A percentile compares a stretch with the other conserved stretches of the same genome.
phyloP scores from a whole-genome alignment of 2,329 filamentous ascomycete species.

The Calonectria multiphialidica region DNA sequence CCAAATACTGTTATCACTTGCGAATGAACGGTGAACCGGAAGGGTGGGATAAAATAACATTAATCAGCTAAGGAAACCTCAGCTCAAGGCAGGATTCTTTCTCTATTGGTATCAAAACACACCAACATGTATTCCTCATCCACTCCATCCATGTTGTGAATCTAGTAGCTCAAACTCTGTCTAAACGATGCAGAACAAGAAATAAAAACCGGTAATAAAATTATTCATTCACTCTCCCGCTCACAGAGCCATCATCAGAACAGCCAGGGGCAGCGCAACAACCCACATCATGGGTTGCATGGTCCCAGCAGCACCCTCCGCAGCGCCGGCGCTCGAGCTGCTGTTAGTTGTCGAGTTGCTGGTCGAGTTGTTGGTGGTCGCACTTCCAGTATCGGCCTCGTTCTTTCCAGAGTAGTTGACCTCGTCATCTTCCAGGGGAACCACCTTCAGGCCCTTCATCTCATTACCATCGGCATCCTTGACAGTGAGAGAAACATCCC shows the following conservation, averaged over 20 bases:
- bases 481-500: conserved; percentile 65
- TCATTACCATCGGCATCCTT: conserved; percentile 54
- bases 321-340: conserved; percentile 33
- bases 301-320: conserved; percentile 45
- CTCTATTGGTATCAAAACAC: conserved; percentile 28
- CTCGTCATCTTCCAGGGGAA: conserved; percentile 57
- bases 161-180: conserved; percentile 23
- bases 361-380: conserved; percentile 35
- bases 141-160: conserved; percentile 19
- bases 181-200: not conserved
- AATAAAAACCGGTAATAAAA: not conserved
- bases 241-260: conserved; percentile 50
- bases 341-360: conserved; percentile 32
- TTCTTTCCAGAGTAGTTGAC: conserved; percentile 62
- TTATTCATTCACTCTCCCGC: not conserved
- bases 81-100: conserved; percentile 17
- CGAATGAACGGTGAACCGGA: not conserved
- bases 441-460: conserved; percentile 61
- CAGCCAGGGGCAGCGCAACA: conserved; percentile 48
- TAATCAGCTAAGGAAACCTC: conserved; percentile 19
- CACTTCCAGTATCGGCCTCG: conserved; percentile 49
- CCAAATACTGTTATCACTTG: not conserved
- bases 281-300: conserved; percentile 48
- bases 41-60: not conserved
- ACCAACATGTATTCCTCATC: conserved; percentile 19